phyloP scores from a whole-genome alignment of 768 basidiomycete species.

The Xerocomus spinulosus region DNA sequence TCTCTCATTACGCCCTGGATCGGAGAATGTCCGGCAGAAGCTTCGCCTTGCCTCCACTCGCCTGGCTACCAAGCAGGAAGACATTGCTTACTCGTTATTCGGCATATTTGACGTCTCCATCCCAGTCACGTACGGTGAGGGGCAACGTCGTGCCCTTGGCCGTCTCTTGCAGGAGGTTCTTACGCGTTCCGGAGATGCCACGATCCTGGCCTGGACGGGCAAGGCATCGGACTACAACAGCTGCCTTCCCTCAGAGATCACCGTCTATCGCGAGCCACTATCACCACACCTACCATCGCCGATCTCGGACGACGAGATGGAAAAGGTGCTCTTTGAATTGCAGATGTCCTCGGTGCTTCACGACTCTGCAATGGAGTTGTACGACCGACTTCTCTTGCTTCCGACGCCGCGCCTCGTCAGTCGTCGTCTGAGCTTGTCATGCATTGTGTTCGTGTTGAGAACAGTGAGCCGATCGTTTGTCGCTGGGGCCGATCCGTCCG shows the following conservation, averaged over 20 bases:
- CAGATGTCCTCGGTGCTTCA: neutral
- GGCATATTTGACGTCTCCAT: slow-evolving; percentile 22
- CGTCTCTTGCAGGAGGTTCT: slow-evolving; percentile 19
- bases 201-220: slow-evolving; percentile 18
- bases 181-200: slow-evolving; percentile 11
- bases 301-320: slow-evolving; percentile 10
- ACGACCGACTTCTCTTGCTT: slow-evolving; percentile 9
- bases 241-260: slow-evolving; percentile 19
- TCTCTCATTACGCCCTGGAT: slow-evolving; percentile 12
- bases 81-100: slow-evolving; percentile 25
- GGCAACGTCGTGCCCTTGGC: slow-evolving; percentile 18
- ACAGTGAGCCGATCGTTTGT: slow-evolving; percentile 8
- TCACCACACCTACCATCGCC: slow-evolving; percentile 4
- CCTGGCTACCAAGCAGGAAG: slow-evolving; percentile 21
- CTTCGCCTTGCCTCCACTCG: slow-evolving; percentile 21
- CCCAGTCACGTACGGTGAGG: slow-evolving; percentile 22
- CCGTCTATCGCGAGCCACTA: slow-evolving; percentile 11
- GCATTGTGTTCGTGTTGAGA: slow-evolving; percentile 11
- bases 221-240: slow-evolving; percentile 21
- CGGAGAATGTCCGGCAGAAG: slow-evolving; percentile 12
- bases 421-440: slow-evolving; percentile 12
- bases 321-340: slow-evolving; percentile 1
- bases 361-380: slow-evolving; percentile 9
- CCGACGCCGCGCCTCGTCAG: slow-evolving; percentile 14
- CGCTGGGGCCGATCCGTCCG: neutral